Conservation (phyloP, 768 basidiomycete species). For the Trametes cingulata region DNA sequence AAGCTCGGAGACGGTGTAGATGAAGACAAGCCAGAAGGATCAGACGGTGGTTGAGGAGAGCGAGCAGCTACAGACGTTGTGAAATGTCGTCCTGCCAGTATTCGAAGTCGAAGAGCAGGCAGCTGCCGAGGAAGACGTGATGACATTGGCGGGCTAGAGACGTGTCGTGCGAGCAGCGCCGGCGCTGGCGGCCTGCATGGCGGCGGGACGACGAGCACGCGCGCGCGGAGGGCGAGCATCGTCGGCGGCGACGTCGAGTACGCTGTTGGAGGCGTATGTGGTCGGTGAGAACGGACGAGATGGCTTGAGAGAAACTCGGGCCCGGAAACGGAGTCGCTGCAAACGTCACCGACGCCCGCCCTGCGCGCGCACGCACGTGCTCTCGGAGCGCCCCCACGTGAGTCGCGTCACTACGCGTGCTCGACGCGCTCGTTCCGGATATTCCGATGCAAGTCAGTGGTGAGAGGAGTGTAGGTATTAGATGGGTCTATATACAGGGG, state of each 20-base stretch:
- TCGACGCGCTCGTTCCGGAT: not conserved
- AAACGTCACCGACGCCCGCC: slow-evolving; percentile 1
- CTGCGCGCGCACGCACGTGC: not conserved
- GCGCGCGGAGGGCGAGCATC: slow-evolving; percentile 17
- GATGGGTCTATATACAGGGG: not conserved
- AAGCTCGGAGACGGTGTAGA: not conserved
- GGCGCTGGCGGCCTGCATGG: not conserved
- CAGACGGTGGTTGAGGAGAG: not conserved
- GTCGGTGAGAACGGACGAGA: slow-evolving; percentile 9
- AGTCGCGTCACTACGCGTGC: not conserved
- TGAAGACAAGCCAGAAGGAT: not conserved
- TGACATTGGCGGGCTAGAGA: slow-evolving; percentile 8
- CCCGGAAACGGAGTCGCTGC: not conserved
- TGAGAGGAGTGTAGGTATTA: too few species aligned
- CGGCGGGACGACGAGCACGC: slow-evolving; percentile 4
- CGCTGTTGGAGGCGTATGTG: not conserved
- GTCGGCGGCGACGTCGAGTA: slow-evolving; percentile 3
- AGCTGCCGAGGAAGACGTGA: not conserved
- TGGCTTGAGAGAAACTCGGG: not conserved
- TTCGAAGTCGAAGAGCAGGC: not conserved
- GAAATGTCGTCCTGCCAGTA: not conserved
- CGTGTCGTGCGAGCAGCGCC: slow-evolving; percentile 16
- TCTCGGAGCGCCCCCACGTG: not conserved
- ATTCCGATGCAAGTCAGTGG: too few species aligned
- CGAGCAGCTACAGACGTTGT: not conserved